These are phyloP conservation scores for Lecanicillium sp. DNA, from an alignment of 2,329 filamentous ascomycete species.

Conservation along the genomic window DNA sequence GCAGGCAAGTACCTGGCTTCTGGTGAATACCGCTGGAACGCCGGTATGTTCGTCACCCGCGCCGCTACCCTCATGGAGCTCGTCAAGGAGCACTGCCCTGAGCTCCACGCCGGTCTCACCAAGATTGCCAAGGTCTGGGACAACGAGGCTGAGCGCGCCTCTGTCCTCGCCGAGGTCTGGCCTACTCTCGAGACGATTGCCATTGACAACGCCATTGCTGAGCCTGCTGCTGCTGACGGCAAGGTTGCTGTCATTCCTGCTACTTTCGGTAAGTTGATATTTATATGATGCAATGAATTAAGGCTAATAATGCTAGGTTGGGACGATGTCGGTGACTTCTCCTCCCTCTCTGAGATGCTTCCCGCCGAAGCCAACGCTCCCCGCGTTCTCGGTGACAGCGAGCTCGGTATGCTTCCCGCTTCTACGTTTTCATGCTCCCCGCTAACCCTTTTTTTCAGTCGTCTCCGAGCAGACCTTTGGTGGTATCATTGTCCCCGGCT, in stretches of 20 bases:
- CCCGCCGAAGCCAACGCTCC: slow-evolving; percentile 21
- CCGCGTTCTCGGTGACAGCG: slow-evolving; percentile 20
- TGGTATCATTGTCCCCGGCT: slow-evolving; percentile 22
- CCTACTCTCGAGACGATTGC: slow-evolving; percentile 21
- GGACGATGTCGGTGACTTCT: slow-evolving; percentile 25
- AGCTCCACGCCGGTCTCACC: slow-evolving; percentile 18
- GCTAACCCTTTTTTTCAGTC: slow-evolving; percentile 13
- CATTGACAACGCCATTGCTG: slow-evolving; percentile 24
- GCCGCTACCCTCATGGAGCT: slow-evolving; percentile 23
- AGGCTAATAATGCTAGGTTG: slow-evolving; percentile 18
- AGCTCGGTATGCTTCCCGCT: slow-evolving; percentile 16
- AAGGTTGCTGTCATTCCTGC: slow-evolving; percentile 23
- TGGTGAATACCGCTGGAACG: slow-evolving; percentile 24
- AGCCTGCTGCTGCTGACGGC: slow-evolving; percentile 22
- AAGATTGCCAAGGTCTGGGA: slow-evolving; percentile 22
- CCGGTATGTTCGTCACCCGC: slow-evolving; percentile 24
- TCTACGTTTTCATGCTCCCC: neutral
- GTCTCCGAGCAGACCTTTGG: slow-evolving; percentile 22
- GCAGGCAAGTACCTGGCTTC: slow-evolving; percentile 23
- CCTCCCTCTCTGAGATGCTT: slow-evolving; percentile 23
- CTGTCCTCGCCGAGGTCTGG: slow-evolving; percentile 21
- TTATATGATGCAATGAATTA: neutral
- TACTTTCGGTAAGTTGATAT: slow-evolving; percentile 18
- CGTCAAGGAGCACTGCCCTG: slow-evolving; percentile 21
- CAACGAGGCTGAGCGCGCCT: slow-evolving; percentile 18